Evolutionary conservation across 805 yeast species (phyloP), one percentile per base, ranked within the genome.

Genomic region (Hanseniaspora singularis): DNA sequence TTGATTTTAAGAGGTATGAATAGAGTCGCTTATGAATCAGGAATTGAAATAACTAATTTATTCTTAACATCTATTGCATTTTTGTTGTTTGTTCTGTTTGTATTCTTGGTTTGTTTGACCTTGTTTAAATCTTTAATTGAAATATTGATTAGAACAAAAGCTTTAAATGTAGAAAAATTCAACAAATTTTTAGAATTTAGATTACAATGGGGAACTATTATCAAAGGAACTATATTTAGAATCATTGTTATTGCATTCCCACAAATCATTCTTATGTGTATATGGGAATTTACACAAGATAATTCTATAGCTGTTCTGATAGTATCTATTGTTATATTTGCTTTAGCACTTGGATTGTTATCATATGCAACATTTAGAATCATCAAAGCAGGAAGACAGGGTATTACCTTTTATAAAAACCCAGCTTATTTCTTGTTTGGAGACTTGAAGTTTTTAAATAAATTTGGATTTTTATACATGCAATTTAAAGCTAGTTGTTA

Each of bases 371-470:
- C 92, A 1, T 57, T 70, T 16, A 76, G 81, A 59, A 89, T 87
- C n/a, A 61, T 83, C 42, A 50, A 73, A n/a, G 71, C 77, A 50
- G 98, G 96, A 30, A 66, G 78, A 51, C 73, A 72, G 54, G 87
- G 96, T 0, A 67, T 72, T 22, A 68, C 71, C 50, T 70, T 83
- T 48, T 85, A 79, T 69, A 80, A 83, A 58, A 89, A 87, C 57
- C 95, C 98, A 0, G 97, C 98, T 0, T 89, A 85, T 59, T 68
- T 87, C 51, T 71, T 92, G 51, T 92, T 73, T 57, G 95, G 97
- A 40, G 94, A 92, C 59, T 72, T 79, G 3, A 74, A 70, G 37
- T 76, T 84, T 50, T 70, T 92, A 55, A 85, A 86, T 70, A 76
- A 83, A 57, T 89, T 81, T 66, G 98, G 98, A 0, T 92, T 92